Evolutionary conservation across 2,329 filamentous ascomycete genomes (phyloP).

Genomic region (Monosporascus sp.): DNA sequence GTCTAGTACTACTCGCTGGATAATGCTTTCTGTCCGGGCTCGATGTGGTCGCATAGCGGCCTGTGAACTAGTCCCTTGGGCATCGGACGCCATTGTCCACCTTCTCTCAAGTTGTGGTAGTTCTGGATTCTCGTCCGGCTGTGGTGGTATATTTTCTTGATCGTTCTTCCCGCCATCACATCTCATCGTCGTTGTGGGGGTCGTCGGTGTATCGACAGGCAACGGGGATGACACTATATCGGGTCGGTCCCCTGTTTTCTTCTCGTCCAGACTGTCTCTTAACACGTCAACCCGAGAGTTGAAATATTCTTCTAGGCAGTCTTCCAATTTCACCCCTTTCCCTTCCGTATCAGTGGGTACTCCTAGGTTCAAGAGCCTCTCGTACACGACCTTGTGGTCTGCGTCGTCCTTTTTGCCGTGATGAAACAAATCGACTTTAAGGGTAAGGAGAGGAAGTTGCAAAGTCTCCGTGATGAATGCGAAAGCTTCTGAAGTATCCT

Average conservation of each 20-base stretch:
- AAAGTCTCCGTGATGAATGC: constrained; percentile 89
- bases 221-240: constrained; percentile 29
- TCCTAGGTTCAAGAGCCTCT: constrained; percentile 83
- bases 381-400: constrained; percentile 93
- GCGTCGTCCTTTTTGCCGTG: constrained; percentile 79
- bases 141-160: constrained; percentile 13
- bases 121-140: constrained; percentile 11
- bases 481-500: constrained; percentile 95
- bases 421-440: constrained; percentile 94
- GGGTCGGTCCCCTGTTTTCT: constrained; percentile 30
- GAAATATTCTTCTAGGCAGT: constrained; percentile 91
- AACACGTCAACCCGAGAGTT: constrained; percentile 89
- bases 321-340: constrained; percentile 73
- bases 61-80: constrained; percentile 7
- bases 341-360: constrained; percentile 73
- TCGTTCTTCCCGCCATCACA: constrained; percentile 23
- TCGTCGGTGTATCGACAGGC: constrained; percentile 11
- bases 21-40: constrained; percentile 51
- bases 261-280: constrained; percentile 59
- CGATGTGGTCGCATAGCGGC: constrained; percentile 24
- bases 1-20: constrained; percentile 54
- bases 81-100: constrained; percentile 25
- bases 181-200: constrained; percentile 29
- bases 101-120: constrained; percentile 27
- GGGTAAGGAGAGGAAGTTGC: constrained; percentile 77